Conservation (phyloP, 495 filamentous ascomycete species). For the Penicillium crystallinum region DNA sequence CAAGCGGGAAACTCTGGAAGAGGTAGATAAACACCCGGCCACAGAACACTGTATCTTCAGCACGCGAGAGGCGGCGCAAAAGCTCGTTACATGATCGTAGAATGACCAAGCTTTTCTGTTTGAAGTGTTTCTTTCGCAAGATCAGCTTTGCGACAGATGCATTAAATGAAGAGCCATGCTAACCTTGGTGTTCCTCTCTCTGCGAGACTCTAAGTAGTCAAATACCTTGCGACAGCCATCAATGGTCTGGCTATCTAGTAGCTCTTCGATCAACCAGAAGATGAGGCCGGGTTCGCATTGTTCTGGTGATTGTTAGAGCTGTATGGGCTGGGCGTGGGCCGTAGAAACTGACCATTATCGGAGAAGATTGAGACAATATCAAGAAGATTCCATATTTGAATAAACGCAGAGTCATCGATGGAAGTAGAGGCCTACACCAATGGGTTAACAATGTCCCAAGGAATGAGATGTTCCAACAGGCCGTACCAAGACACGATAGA, state of each 20-base stretch:
- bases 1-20: conserved; percentile 93
- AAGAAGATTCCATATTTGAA: conserved; percentile 85
- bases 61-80: conserved; percentile 80
- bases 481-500: conserved; percentile 69
- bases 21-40: conserved; percentile 96
- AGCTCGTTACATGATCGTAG: conserved; percentile 93
- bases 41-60: conserved; percentile 95
- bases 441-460: conserved; percentile 12
- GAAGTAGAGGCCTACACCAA: conserved; percentile 54
- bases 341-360: conserved; percentile 55
- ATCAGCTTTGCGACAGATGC: conserved; percentile 9
- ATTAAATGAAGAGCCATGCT: not conserved
- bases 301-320: conserved; percentile 44
- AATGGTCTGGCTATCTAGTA: conserved; percentile 93
- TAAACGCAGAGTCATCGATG: conserved; percentile 70
- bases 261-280: conserved; percentile 88
- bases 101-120: conserved; percentile 80
- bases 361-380: conserved; percentile 84
- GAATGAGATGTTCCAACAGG: not conserved
- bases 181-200: conserved; percentile 76
- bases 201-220: conserved; percentile 86
- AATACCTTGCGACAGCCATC: conserved; percentile 85
- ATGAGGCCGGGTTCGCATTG: conserved; percentile 80
- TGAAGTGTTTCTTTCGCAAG: conserved; percentile 59
- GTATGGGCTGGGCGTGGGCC: not conserved